Evolutionary conservation across 148 eudicot species (phyloP).

Genomic region (Diospyros lotus): DNA sequence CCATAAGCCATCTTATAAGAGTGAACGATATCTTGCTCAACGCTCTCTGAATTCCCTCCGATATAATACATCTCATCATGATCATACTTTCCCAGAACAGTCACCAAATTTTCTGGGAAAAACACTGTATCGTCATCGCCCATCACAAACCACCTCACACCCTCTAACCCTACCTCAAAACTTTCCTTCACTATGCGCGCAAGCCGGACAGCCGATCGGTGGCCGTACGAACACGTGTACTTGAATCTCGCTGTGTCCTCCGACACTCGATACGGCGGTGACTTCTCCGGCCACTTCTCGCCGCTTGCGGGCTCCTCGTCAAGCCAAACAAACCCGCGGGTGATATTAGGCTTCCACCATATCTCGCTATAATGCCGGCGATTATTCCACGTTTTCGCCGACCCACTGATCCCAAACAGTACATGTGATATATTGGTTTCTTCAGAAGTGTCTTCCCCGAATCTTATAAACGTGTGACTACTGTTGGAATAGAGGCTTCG

Average conservation of each 20-base stretch:
- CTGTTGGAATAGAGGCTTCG: no score
- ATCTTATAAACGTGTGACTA: no score
- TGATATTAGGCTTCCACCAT: conserved; percentile 39
- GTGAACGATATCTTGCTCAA: conserved; percentile 33
- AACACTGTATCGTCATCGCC: conserved; percentile 55
- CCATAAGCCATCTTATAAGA: conserved; percentile 40
- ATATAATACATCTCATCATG: conserved; percentile 43
- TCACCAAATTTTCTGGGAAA: conserved; percentile 34
- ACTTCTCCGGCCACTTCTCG: conserved; percentile 26
- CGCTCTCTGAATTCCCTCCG: conserved; percentile 44
- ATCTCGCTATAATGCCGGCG: conserved; percentile 32
- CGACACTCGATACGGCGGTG: conserved; percentile 36
- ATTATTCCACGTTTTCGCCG: conserved; percentile 31
- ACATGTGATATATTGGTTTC: conserved; percentile 35
- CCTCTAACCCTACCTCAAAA: conserved; percentile 26
- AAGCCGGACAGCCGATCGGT: conserved; percentile 32
- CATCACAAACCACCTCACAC: conserved; percentile 50
- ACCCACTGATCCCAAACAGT: conserved; percentile 41
- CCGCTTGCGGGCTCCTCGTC: conserved; percentile 22
- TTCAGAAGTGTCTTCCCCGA: background rate
- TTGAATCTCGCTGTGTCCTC: conserved; percentile 29
- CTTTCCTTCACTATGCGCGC: conserved; percentile 46
- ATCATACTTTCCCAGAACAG: conserved; percentile 39
- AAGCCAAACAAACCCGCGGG: conserved; percentile 46
- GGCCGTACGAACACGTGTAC: conserved; percentile 30